Percentiles rank a stretch among this genome's conserved stretches.
Conservation (phyloP, 768 basidiomycete genomes). For the Suillus luteus region DNA sequence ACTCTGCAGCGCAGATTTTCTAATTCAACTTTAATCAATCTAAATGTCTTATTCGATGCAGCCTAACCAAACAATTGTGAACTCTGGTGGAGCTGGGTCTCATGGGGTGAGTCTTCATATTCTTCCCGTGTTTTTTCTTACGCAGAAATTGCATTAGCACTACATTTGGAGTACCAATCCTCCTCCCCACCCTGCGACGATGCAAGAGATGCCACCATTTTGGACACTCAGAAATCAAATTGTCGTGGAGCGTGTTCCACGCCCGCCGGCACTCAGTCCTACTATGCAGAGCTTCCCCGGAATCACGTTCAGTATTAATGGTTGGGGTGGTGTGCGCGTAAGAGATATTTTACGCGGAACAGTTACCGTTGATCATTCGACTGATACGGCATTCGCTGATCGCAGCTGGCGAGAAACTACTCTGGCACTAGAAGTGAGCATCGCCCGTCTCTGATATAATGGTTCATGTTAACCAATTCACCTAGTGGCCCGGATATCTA, state of each 20-base stretch:
- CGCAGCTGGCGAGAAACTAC: slow-evolving; percentile 25
- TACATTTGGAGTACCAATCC: slow-evolving; percentile 17
- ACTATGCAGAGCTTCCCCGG: slow-evolving; percentile 17
- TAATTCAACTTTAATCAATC: background rate
- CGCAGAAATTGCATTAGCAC: slow-evolving; percentile 13
- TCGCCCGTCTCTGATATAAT: background rate
- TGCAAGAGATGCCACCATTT: slow-evolving; percentile 23
- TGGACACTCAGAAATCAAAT: slow-evolving; percentile 21
- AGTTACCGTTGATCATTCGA: slow-evolving; percentile 18
- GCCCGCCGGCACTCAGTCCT: slow-evolving; percentile 16
- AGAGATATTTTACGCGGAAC: slow-evolving; percentile 18
- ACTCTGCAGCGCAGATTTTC: background rate
- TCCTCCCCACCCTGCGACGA: slow-evolving; percentile 21
- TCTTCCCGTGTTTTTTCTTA: background rate
- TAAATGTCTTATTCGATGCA: no score
- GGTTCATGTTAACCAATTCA: background rate
- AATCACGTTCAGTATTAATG: slow-evolving; percentile 21
- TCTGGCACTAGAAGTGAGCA: slow-evolving; percentile 24
- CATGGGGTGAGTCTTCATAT: slow-evolving; percentile 6
- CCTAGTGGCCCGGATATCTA: slow-evolving; percentile 29
- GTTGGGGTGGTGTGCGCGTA: slow-evolving; percentile 24
- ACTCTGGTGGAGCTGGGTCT: slow-evolving; percentile 16
- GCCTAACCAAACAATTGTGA: slow-evolving; percentile 10
- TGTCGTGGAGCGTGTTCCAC: slow-evolving; percentile 24
- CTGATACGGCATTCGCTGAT: slow-evolving; percentile 21